Evolutionary conservation across 768 basidiomycete species (phyloP).

Genomic region (Leccinum boreale): DNA sequence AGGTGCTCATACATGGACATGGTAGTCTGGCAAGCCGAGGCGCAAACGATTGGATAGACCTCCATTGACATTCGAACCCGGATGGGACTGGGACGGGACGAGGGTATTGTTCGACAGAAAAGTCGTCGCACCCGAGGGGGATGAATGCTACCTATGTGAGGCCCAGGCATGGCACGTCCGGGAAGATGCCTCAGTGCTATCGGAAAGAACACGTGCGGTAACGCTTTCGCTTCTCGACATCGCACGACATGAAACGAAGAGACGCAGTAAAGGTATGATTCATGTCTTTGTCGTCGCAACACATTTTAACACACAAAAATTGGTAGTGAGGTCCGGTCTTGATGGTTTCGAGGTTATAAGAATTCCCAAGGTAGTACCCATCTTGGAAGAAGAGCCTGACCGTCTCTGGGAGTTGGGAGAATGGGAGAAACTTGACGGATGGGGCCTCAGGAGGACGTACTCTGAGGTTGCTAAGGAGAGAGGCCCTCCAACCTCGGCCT

Average conservation of each 20-base stretch:
- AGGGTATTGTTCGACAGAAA: conserved; percentile 6
- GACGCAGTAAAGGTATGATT: conserved; percentile 12
- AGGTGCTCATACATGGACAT: not conserved
- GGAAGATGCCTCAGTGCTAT: not conserved
- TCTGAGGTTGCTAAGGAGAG: conserved; percentile 19
- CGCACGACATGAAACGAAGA: conserved; percentile 4
- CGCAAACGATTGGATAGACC: conserved; percentile 11
- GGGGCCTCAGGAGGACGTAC: conserved; percentile 16
- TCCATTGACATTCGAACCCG: conserved; percentile 12
- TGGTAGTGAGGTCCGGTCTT: conserved; percentile 10
- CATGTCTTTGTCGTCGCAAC: not conserved
- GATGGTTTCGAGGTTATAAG: conserved; percentile 24
- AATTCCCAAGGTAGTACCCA: conserved; percentile 15
- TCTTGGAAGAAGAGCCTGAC: conserved; percentile 10
- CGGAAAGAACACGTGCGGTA: not conserved
- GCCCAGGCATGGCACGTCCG: not conserved
- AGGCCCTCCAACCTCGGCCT: not conserved
- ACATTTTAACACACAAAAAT: not conserved
- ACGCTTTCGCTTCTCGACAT: conserved; percentile 10
- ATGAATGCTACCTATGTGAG: not conserved
- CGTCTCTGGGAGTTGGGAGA: conserved; percentile 3
- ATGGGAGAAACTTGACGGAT: conserved; percentile 25
- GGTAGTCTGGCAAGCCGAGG: conserved; percentile 17
- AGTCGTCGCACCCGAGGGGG: not conserved
- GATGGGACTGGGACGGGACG: conserved; percentile 26